These are phyloP conservation scores for Psilocybe cubensis DNA, from an alignment of 768 basidiomycete genomes.

Conservation along the genomic window DNA sequence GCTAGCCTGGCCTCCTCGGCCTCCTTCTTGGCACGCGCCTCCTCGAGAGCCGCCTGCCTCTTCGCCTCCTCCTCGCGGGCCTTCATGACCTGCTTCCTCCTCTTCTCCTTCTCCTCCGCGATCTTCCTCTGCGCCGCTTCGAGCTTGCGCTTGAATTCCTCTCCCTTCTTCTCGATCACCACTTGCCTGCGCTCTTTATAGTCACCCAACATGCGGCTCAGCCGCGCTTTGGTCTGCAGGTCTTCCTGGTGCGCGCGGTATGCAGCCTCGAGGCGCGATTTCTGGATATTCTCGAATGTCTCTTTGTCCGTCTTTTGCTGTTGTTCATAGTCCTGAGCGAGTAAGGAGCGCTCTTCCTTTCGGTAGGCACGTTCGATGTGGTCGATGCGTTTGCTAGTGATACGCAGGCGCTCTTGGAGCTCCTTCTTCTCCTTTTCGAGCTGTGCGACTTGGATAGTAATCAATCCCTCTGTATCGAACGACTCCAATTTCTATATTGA, in stretches of 20 bases:
- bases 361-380: constrained; percentile 95
- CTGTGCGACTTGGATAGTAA: constrained; percentile 91
- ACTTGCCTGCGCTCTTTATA: constrained; percentile 56
- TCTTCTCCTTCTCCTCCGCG: constrained; percentile 83
- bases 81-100: constrained; percentile 58
- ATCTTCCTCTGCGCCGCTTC: constrained; percentile 69
- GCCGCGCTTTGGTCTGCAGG: constrained; percentile 73
- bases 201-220: constrained; percentile 75
- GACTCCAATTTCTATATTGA: constrained; percentile 71
- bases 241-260: constrained; percentile 64
- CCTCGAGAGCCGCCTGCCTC: constrained; percentile 55
- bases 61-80: constrained; percentile 60
- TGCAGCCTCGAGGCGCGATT: constrained; percentile 57
- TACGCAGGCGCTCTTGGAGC: constrained; percentile 77
- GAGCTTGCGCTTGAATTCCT: constrained; percentile 65
- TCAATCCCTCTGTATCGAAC: constrained; percentile 83
- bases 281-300: constrained; percentile 67
- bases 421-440: constrained; percentile 97
- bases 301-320: constrained; percentile 82
- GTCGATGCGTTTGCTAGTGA: constrained; percentile 88
- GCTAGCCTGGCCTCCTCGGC: constrained; percentile 54
- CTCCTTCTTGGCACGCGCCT: constrained; percentile 51
- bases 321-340: constrained; percentile 81
- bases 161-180: constrained; percentile 59
- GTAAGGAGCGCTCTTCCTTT: constrained; percentile 87